Evolutionary conservation across 2,329 filamentous ascomycete genomes (phyloP).

Genomic region (Colletotrichum liaoningense): DNA sequence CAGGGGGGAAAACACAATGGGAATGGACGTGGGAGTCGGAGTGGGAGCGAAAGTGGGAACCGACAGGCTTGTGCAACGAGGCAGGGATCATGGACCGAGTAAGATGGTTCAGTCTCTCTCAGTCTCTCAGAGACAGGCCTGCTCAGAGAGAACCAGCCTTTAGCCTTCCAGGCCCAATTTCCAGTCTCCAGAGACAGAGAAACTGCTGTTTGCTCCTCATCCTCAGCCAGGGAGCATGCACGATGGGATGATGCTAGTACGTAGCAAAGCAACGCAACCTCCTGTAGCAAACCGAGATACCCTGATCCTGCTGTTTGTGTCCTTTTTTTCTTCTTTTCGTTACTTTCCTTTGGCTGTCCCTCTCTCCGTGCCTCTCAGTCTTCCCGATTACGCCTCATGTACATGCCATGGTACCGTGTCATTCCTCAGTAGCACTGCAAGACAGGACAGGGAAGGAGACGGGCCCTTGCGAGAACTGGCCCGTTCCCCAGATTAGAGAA

Average conservation of each 20-base stretch:
- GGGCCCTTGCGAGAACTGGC: not conserved
- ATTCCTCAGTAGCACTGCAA: not conserved
- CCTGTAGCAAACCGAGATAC: slow-evolving; percentile 12
- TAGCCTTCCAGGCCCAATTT: not conserved
- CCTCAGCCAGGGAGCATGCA: not conserved
- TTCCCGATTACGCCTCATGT: not conserved
- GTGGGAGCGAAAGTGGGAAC: slow-evolving; percentile 34
- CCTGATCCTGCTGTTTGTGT: slow-evolving; percentile 6
- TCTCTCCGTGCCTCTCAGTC: not conserved
- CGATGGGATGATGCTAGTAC: slow-evolving; percentile 24
- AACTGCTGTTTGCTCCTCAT: not conserved
- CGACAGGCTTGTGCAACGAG: slow-evolving; percentile 34
- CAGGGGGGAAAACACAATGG: slow-evolving; percentile 2
- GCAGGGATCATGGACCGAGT: slow-evolving; percentile 20
- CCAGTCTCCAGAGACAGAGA: not conserved
- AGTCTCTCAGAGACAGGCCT: not conserved
- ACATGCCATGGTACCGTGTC: not conserved
- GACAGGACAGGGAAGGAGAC: not conserved
- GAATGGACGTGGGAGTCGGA: slow-evolving; percentile 20
- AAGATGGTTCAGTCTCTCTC: not conserved
- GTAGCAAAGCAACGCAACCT: slow-evolving; percentile 24
- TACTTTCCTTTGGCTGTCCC: not conserved
- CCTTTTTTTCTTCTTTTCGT: not conserved
- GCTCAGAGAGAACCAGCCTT: not conserved
- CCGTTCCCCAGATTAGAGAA: slow-evolving; percentile 1